phyloP scores from a whole-genome alignment of 768 basidiomycete species.

The Macrolepiota dolichaula region DNA sequence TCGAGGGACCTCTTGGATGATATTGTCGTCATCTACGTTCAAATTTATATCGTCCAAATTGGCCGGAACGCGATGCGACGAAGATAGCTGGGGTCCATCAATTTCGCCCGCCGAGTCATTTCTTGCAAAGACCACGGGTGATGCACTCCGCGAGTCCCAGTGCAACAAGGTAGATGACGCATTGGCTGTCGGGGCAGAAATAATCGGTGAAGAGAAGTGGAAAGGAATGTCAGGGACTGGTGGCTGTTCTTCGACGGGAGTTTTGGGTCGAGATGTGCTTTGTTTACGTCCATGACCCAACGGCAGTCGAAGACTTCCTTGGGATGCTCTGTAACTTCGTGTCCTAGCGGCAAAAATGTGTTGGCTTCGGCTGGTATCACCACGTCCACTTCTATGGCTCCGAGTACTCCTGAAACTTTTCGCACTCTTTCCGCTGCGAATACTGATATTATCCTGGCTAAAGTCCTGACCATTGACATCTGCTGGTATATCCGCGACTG shows the following conservation, averaged over 20 bases:
- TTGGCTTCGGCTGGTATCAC: constrained; percentile 30
- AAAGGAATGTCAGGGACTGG: constrained; percentile 31
- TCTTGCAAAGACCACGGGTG: not conserved
- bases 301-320: constrained; percentile 64
- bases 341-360: constrained; percentile 62
- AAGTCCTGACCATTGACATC: constrained; percentile 10
- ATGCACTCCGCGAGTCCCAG: constrained; percentile 12
- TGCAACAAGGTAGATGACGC: constrained; percentile 21
- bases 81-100: not conserved
- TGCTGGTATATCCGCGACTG: constrained; percentile 9
- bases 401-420: constrained; percentile 29
- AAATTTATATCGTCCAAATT: constrained; percentile 10
- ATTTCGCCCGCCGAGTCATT: not conserved
- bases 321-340: constrained; percentile 61
- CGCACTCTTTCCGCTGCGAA: constrained; percentile 21
- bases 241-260: constrained; percentile 25
- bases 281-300: constrained; percentile 23
- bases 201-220: constrained; percentile 21
- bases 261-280: constrained; percentile 16
- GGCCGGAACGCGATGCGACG: not conserved
- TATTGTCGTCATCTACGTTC: constrained; percentile 4
- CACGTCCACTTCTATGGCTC: constrained; percentile 25
- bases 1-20: constrained; percentile 7
- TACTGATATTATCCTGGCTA: constrained; percentile 8
- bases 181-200: constrained; percentile 18